Evolutionary conservation across 2,329 filamentous ascomycete genomes (phyloP).

Genomic region (Phyllachora maydis): DNA sequence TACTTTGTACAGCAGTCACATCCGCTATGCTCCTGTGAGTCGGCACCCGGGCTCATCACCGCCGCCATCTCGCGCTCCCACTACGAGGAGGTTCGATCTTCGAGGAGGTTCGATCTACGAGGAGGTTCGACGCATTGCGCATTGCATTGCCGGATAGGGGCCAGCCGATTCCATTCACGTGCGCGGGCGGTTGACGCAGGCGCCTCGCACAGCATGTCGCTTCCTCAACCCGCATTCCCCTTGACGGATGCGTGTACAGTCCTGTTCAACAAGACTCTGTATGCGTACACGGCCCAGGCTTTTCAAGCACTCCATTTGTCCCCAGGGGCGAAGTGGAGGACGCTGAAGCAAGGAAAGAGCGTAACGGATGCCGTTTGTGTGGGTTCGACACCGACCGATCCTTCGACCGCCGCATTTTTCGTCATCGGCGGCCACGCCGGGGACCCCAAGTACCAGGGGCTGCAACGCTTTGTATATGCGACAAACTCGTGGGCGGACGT

Average conservation of each 20-base stretch:
- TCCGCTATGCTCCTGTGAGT: too few species aligned
- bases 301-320: slow-evolving; percentile 56
- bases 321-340: slow-evolving; percentile 51
- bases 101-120: too few species aligned
- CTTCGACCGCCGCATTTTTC: slow-evolving; percentile 44
- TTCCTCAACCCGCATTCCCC: slow-evolving; percentile 47
- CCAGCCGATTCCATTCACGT: too few species aligned
- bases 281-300: slow-evolving; percentile 55
- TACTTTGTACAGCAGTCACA: too few species aligned
- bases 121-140: too few species aligned
- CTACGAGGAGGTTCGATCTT: too few species aligned
- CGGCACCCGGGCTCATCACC: too few species aligned
- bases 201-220: slow-evolving; percentile 50
- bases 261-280: slow-evolving; percentile 64
- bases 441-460: slow-evolving; percentile 40
- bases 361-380: slow-evolving; percentile 66
- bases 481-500: slow-evolving; percentile 31
- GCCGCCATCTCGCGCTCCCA: too few species aligned
- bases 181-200: too few species aligned
- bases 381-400: slow-evolving; percentile 38
- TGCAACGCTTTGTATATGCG: slow-evolving; percentile 46
- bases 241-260: slow-evolving; percentile 66
- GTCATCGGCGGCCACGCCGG: slow-evolving; percentile 54
- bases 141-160: too few species aligned
- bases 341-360: slow-evolving; percentile 40